Evolutionary conservation across 371 early-diverging fungal genomes (phyloP).

Genomic region (Synchytrium microbalum): DNA sequence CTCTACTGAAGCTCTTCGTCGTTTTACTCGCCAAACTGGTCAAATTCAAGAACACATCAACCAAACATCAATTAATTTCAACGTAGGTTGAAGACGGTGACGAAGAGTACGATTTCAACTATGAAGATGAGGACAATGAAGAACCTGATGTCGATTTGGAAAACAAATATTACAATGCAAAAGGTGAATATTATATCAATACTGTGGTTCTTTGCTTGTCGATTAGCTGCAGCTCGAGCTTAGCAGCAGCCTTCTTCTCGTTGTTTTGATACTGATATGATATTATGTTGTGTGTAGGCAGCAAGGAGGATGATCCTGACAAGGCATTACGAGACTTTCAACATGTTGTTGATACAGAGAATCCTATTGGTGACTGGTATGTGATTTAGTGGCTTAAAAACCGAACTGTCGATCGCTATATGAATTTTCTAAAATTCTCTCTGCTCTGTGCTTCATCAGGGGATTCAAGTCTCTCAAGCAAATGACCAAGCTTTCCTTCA

Average conservation of each 20-base stretch:
- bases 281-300: constrained; percentile 39
- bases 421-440: not conserved
- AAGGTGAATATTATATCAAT: constrained; percentile 43
- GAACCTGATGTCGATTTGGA: constrained; percentile 83
- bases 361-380: constrained; percentile 78
- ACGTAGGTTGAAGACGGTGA: constrained; percentile 55
- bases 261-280: too few species aligned
- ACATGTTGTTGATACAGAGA: constrained; percentile 70
- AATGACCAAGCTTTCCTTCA: constrained; percentile 80
- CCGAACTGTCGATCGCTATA: not conserved
- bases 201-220: not conserved
- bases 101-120: constrained; percentile 87
- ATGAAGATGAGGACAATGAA: constrained; percentile 77
- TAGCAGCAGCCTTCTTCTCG: too few species aligned
- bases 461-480: constrained; percentile 93
- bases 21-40: constrained; percentile 2
- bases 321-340: constrained; percentile 75
- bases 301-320: constrained; percentile 74
- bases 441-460: constrained; percentile 40
- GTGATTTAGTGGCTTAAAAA: constrained; percentile 1
- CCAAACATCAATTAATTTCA: constrained; percentile 7
- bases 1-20: not conserved
- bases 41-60: constrained; percentile 1
- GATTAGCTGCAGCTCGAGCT: not conserved
- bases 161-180: constrained; percentile 93